Percentiles rank a stretch among this genome's conserved stretches.
These are phyloP conservation scores for Massariosphaeria phaeospora DNA, from an alignment of 495 filamentous ascomycete species.

Conservation along the genomic window DNA sequence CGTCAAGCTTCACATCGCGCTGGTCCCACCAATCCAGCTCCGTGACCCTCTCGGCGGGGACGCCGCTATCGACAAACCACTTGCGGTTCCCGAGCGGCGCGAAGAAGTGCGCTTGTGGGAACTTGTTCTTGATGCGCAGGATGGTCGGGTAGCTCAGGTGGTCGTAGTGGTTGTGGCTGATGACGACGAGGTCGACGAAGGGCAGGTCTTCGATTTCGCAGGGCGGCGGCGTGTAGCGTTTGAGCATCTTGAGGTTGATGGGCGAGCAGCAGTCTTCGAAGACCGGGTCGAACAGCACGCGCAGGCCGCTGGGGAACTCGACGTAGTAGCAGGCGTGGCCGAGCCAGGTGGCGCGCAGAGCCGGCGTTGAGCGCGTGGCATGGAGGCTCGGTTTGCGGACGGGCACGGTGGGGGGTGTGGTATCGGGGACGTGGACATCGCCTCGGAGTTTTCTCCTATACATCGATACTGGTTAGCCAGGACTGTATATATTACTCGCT, in stretches of 20 bases:
- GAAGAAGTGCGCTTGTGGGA: conserved; percentile 83
- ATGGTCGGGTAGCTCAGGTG: conserved; percentile 77
- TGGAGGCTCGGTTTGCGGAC: conserved; percentile 69
- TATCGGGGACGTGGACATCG: conserved; percentile 55
- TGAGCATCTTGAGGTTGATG: conserved; percentile 65
- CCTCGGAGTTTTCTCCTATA: conserved; percentile 56
- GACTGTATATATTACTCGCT: too few species aligned
- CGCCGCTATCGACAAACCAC: conserved; percentile 69
- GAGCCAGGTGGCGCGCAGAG: conserved; percentile 88
- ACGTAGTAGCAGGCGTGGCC: conserved; percentile 93
- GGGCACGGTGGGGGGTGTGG: conserved; percentile 60
- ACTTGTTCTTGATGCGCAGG: conserved; percentile 59
- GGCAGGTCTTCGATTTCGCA: conserved; percentile 78
- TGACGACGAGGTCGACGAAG: conserved; percentile 79
- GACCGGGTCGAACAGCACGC: conserved; percentile 92
- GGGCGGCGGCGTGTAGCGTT: conserved; percentile 73
- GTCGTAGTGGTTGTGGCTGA: conserved; percentile 93
- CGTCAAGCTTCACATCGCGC: conserved; percentile 58
- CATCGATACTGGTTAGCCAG: not conserved
- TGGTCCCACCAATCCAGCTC: conserved; percentile 98
- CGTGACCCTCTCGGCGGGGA: conserved; percentile 69
- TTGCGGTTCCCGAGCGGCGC: conserved; percentile 80
- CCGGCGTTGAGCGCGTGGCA: conserved; percentile 49
- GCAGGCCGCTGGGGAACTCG: conserved; percentile 82
- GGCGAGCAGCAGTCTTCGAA: conserved; percentile 86